Evolutionary conservation across 1,284 basidiomycete species (phyloP), one percentile per base, ranked within the genome.

Genomic region (Ustilago cynodontis): DNA sequence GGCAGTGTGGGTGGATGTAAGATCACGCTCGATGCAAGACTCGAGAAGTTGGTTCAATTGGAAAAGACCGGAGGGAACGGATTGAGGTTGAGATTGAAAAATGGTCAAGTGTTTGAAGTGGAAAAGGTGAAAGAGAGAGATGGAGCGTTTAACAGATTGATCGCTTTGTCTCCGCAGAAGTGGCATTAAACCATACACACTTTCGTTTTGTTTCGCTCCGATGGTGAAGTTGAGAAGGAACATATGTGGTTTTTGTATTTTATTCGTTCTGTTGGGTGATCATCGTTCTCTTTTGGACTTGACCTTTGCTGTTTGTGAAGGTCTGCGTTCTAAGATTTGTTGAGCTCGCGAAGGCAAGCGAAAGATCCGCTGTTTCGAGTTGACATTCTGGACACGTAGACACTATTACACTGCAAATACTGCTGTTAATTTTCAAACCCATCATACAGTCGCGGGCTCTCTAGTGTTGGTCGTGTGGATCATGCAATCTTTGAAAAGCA

Each of bases 401-500:
- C 18, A 20, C 7, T 18, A 18, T 6, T 39, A 18, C 37, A 39
- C n/a, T n/a, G n/a, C n/a, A n/a, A n/a, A n/a, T n/a, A n/a, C n/a
- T n/a, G n/a, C n/a, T n/a, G n/a, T n/a, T n/a, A n/a, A n/a, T n/a
- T n/a, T n/a, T n/a, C n/a, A n/a, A n/a, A n/a, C n/a, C n/a, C n/a
- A n/a, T n/a, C n/a, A n/a, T n/a, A n/a, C n/a, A n/a, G n/a, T n/a
- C n/a, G n/a, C n/a, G n/a, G n/a, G n/a, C n/a, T n/a, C n/a, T n/a
- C n/a, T n/a, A n/a, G n/a, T n/a, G n/a, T 22, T 59, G 24, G 14
- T 70, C 67, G 10, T 60, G 51, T 9, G 80, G 81, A 64, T 84
- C 78, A 1, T 45, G 39, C 43, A 74, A 62, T 35, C 87, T 62
- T 77, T 90, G 88, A 86, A 94, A 95, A 84, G 93, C 93, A 13